Evolutionary conservation across 1,284 basidiomycete genomes (phyloP).

Genomic region (Prillingera fragicola): DNA sequence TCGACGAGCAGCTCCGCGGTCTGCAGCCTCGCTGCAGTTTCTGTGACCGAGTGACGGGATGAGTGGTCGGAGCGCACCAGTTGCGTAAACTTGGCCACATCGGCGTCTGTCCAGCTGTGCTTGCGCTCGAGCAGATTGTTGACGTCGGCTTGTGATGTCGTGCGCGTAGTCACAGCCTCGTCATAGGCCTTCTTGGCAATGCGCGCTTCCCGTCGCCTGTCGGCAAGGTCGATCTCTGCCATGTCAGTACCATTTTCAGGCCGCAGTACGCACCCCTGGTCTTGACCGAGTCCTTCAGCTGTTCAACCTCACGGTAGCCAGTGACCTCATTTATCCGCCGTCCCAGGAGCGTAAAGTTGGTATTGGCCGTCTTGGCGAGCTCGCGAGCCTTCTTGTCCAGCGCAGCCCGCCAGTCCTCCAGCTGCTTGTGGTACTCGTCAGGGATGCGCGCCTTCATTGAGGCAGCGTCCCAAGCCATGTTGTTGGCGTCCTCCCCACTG

Average conservation of each 20-base stretch:
- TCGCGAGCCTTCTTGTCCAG: conserved; percentile 3
- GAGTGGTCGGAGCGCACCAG: conserved; percentile 82
- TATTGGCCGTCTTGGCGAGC: conserved; percentile 26
- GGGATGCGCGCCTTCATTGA: too few relatives aligned
- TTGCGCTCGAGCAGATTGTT: conserved; percentile 88
- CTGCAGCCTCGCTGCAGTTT: conserved; percentile 61
- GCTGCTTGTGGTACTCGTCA: conserved; percentile 7
- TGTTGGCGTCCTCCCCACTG: too few relatives aligned
- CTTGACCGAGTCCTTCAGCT: conserved; percentile 55
- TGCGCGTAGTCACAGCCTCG: conserved; percentile 64
- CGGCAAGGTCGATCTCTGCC: conserved; percentile 34
- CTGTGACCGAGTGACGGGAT: conserved; percentile 67
- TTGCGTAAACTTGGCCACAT: conserved; percentile 74
- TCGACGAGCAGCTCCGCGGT: conserved; percentile 72
- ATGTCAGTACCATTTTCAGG: background rate
- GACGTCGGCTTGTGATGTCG: conserved; percentile 76
- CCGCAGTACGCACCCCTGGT: conserved; percentile 6
- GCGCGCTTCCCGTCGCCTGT: conserved; percentile 59
- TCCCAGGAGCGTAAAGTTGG: conserved; percentile 65
- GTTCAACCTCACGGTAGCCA: conserved; percentile 84
- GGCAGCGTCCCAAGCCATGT: too few relatives aligned
- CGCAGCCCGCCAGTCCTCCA: background rate
- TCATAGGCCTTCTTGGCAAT: conserved; percentile 69
- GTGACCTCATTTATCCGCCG: conserved; percentile 74
- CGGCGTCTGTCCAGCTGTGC: conserved; percentile 67